These are phyloP conservation scores for Psilocybe azurescens DNA, from an alignment of 768 basidiomycete genomes.

Conservation along the genomic window DNA sequence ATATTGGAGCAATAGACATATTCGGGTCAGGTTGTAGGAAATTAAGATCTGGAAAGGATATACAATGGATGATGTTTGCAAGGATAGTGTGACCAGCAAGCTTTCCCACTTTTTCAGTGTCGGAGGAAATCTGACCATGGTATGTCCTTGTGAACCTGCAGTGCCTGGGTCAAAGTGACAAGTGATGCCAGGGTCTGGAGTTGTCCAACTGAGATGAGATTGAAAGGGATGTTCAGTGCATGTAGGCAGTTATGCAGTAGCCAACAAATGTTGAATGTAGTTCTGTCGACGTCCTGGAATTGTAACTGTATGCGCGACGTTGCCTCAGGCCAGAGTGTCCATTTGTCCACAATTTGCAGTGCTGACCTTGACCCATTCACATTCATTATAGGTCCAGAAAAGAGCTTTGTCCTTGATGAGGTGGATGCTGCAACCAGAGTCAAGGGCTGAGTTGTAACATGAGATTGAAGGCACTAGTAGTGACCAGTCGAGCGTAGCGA, in stretches of 20 bases:
- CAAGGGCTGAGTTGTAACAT: constrained; percentile 9
- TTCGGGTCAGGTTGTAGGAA: background rate
- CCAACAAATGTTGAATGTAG: background rate
- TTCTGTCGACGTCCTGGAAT: background rate
- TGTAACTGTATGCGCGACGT: constrained; percentile 3
- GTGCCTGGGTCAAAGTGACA: background rate
- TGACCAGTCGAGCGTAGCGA: background rate
- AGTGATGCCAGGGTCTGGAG: background rate
- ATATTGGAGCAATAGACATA: background rate
- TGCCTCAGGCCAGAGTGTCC: constrained; percentile 5
- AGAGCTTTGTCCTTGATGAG: constrained; percentile 5
- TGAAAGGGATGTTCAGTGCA: constrained; percentile 11
- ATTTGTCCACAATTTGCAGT: constrained; percentile 18
- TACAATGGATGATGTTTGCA: background rate
- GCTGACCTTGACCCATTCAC: background rate
- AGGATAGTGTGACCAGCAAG: background rate
- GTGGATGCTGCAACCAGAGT: constrained; percentile 14
- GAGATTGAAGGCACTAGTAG: background rate
- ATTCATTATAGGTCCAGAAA: constrained; percentile 14
- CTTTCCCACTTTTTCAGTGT: background rate
- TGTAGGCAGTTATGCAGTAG: constrained; percentile 15
- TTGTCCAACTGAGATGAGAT: constrained; percentile 8
- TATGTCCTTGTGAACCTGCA: background rate
- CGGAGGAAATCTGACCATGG: background rate
- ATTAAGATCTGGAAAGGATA: background rate